Conservation (phyloP, 2,329 filamentous ascomycete genomes). For the Aspergillus carbonarius region DNA sequence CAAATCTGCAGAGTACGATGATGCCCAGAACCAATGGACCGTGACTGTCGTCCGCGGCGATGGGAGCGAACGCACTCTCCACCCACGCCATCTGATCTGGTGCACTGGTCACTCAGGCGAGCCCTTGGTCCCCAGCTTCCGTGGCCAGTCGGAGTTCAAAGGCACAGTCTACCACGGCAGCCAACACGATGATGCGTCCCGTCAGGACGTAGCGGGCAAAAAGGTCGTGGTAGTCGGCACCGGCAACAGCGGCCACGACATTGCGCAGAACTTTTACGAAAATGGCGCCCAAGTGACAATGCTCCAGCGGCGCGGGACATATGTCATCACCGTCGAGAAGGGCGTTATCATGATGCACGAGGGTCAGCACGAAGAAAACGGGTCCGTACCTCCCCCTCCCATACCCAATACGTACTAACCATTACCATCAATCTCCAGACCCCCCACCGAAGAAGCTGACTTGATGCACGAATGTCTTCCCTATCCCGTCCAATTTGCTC, state of each 20-base stretch:
- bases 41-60: constrained; percentile 32
- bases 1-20: constrained; percentile 41
- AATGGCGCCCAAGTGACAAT: constrained; percentile 54
- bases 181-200: constrained; percentile 43
- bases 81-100: constrained; percentile 49
- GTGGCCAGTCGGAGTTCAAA: constrained; percentile 42
- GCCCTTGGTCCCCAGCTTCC: constrained; percentile 43
- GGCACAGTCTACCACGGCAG: constrained; percentile 48
- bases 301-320: constrained; percentile 54
- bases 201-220: constrained; percentile 40
- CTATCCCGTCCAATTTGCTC: constrained; percentile 47
- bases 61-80: constrained; percentile 30
- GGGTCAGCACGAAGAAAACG: constrained; percentile 48
- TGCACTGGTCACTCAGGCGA: constrained; percentile 49
- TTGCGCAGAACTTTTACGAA: constrained; percentile 52
- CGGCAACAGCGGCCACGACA: constrained; percentile 52
- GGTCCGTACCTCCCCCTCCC: constrained; percentile 21
- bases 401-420: background rate
- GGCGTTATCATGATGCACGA: constrained; percentile 47
- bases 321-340: constrained; percentile 48
- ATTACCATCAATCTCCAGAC: constrained; percentile 26
- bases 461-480: constrained; percentile 49
- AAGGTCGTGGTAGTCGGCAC: constrained; percentile 51
- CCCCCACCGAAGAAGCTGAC: constrained; percentile 53
- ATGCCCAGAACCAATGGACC: constrained; percentile 39